A percentile compares a stretch with the other conserved stretches of the same genome.
Evolutionary conservation across 108 stramenopile genomes (phyloP).

Genomic region (Phaeodactylum tricornutum): DNA sequence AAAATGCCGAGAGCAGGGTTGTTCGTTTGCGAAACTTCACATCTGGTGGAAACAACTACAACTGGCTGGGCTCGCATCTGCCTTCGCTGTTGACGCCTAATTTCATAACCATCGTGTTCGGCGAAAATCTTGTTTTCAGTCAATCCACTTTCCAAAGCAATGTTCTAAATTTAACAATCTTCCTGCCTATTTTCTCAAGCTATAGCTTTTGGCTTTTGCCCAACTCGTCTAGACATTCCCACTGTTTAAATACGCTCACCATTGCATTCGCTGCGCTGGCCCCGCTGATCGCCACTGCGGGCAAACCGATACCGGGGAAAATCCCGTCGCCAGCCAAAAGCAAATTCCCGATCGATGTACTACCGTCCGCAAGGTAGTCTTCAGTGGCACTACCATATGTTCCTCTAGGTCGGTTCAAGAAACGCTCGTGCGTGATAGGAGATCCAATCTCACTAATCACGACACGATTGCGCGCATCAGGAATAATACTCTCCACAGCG

Average conservation of each 20-base stretch:
- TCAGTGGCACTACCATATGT: conserved; percentile 85
- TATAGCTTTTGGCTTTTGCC: too few species aligned
- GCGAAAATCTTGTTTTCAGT: too few species aligned
- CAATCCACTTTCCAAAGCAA: too few species aligned
- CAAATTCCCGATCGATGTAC: conserved; percentile 54
- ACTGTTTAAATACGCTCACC: conserved; percentile 47
- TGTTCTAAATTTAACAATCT: too few species aligned
- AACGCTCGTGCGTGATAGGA: conserved; percentile 87
- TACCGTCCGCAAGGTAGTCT: conserved; percentile 73
- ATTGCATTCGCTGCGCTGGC: conserved; percentile 82
- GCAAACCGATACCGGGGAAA: conserved; percentile 76
- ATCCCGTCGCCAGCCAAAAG: conserved; percentile 67
- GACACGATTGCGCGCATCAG: conserved; percentile 66
- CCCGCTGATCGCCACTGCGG: conserved; percentile 72
- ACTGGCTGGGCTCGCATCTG: not conserved
- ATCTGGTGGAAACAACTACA: conserved; percentile 13
- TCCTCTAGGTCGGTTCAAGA: conserved; percentile 64
- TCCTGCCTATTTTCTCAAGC: too few species aligned
- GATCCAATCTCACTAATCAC: conserved; percentile 75
- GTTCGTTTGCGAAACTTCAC: not conserved
- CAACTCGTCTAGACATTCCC: conserved; percentile 45
- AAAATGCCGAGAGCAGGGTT: not conserved
- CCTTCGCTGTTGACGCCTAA: too few species aligned
- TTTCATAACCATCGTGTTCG: too few species aligned
- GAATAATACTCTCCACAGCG: conserved; percentile 82